Evolutionary conservation across 2,329 filamentous ascomycete species (phyloP).

Genomic region (Canariomyces notabilis): DNA sequence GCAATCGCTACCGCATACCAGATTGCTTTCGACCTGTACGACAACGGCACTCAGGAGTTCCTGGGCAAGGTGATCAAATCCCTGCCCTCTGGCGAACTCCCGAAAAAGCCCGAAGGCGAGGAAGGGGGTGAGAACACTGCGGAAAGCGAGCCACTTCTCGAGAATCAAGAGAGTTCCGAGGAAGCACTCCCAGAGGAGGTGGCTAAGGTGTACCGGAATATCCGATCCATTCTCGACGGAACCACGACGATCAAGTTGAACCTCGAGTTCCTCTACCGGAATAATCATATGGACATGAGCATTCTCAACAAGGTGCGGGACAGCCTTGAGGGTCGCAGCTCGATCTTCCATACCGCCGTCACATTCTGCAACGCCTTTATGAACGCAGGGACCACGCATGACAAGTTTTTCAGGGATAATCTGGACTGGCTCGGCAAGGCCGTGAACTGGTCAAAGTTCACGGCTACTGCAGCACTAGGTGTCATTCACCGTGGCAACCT

Average conservation of each 20-base stretch:
- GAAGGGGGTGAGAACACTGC: conserved; percentile 40
- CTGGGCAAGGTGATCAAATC: conserved; percentile 81
- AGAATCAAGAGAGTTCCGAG: conserved; percentile 46
- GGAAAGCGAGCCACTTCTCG: conserved; percentile 46
- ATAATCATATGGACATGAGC: conserved; percentile 85
- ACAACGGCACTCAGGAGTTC: conserved; percentile 98
- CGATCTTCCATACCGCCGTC: conserved; percentile 96
- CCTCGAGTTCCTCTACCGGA: conserved; percentile 92
- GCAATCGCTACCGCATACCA: conserved; percentile 89
- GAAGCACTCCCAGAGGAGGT: conserved; percentile 51
- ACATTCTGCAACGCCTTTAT: conserved; percentile 99
- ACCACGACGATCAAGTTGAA: conserved; percentile 93
- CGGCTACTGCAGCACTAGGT: conserved; percentile 89
- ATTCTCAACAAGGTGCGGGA: conserved; percentile 96
- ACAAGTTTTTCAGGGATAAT: conserved; percentile 98
- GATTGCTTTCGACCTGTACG: conserved; percentile 95
- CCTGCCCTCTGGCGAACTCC: conserved; percentile 54
- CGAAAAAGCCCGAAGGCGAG: conserved; percentile 39
- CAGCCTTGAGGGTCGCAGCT: conserved; percentile 91
- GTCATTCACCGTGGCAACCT: conserved; percentile 96
- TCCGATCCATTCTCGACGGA: conserved; percentile 70
- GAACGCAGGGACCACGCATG: conserved; percentile 96
- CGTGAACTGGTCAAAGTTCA: conserved; percentile 99
- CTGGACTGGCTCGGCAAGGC: conserved; percentile 97
- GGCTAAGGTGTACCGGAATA: conserved; percentile 56